These are phyloP conservation scores for Pythium myriotylum DNA, from an alignment of 352 stramenopile species.

Conservation along the genomic window DNA sequence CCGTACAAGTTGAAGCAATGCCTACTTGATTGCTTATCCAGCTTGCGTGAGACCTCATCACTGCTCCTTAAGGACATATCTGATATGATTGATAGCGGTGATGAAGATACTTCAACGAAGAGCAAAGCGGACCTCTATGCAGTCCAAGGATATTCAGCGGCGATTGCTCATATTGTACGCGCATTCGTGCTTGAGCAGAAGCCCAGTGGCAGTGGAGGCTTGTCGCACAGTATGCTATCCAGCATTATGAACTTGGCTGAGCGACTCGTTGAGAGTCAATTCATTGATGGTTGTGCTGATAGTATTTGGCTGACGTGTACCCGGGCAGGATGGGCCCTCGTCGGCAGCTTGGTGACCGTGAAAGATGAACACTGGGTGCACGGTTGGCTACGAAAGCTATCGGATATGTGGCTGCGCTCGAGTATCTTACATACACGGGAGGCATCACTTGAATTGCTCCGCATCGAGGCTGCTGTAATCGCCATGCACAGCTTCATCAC, in stretches of 20 bases:
- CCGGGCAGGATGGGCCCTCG: slow-evolving; percentile 78
- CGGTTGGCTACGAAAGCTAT: slow-evolving; percentile 52
- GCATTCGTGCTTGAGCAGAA: slow-evolving; percentile 23
- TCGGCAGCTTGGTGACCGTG: slow-evolving; percentile 69
- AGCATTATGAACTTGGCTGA: slow-evolving; percentile 72
- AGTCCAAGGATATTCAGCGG: slow-evolving; percentile 69
- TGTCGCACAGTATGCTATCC: slow-evolving; percentile 59
- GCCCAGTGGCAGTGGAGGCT: slow-evolving; percentile 11
- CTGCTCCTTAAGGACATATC: slow-evolving; percentile 29
- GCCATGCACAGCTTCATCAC: slow-evolving; percentile 66
- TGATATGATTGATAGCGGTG: slow-evolving; percentile 13
- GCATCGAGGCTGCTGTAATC: slow-evolving; percentile 80
- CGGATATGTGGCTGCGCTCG: slow-evolving; percentile 76
- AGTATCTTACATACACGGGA: slow-evolving; percentile 81
- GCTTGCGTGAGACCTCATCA: slow-evolving; percentile 28
- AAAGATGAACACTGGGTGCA: slow-evolving; percentile 68
- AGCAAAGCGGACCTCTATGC: slow-evolving; percentile 75
- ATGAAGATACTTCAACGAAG: slow-evolving; percentile 29
- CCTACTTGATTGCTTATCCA: slow-evolving; percentile 27
- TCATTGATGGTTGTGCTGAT: slow-evolving; percentile 70
- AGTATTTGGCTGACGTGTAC: slow-evolving; percentile 89
- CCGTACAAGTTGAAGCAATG: slow-evolving; percentile 37
- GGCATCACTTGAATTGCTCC: slow-evolving; percentile 77
- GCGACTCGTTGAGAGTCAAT: slow-evolving; percentile 79
- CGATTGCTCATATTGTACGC: slow-evolving; percentile 47